Base-by-base conservation (phyloP, 1,284 basidiomycete species). In the Ustilago vetiveriae region DNA sequence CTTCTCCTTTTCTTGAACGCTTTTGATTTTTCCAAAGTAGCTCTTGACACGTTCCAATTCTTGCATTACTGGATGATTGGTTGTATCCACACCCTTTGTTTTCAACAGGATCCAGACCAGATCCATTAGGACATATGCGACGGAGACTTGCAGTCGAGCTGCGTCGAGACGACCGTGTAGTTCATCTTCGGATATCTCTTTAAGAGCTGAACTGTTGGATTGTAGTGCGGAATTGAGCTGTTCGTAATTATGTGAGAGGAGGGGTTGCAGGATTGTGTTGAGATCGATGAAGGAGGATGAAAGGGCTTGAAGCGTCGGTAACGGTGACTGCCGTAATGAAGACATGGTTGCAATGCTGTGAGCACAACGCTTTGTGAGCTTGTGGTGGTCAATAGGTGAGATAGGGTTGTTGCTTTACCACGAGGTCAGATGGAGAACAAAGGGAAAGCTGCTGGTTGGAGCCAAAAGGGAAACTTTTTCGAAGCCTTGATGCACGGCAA, bases 21-120 rank as follows among this genome's bases (percentile, higher is more conserved):
- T 23, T 44, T 74, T 60, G 42, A 77, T 72, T 57, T 77, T 77
- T 13, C 36, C 47, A 47, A 77, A 75, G 42, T 77, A 77, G 33
- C 59, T 46, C 58, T 76, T 70, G 37, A 77, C 75, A 19, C 75
- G 36, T 24, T 77, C 67, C 24, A 76, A 41, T 45, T 77, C 75
- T 27, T 58, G 46, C 43, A 69, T 53, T 0, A 76, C 74, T 0
- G 75, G 75, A 33, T 77, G 75, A 9, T 53, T 53, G 4, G 56
- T 45, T 10, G 72, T 35, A 29, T 77, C 74, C 23, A 71, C 59
- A 7, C 75, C 75, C 24, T 70, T 71, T 10, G 65, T 63, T 33
- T 76, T 76, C n/a, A 77, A 38, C 36, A 74, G 29, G 16, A 77
- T 75, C 75, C 75, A 77, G 0, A 77, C 72, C 7, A 77, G 54